Evolutionary conservation across 1,139 yeast genomes (phyloP).

Genomic region (Nakaseomyces sp.): DNA sequence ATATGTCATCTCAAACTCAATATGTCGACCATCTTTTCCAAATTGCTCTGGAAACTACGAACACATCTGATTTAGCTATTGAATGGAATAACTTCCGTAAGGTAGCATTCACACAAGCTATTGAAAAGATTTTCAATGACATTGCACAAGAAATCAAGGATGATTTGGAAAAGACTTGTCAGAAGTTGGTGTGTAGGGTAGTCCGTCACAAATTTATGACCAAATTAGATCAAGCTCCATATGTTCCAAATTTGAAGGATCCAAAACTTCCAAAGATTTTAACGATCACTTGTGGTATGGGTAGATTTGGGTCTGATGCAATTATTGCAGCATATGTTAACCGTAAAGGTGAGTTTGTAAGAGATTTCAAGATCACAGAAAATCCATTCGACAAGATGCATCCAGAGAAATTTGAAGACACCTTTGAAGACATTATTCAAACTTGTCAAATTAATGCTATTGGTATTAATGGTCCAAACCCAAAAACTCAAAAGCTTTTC

Average conservation of each 20-base stretch:
- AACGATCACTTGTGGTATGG: conserved; percentile 79
- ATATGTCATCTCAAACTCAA: conserved; percentile 35
- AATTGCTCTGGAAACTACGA: conserved; percentile 66
- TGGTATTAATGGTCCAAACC: conserved; percentile 82
- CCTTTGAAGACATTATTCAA: conserved; percentile 47
- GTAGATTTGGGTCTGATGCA: conserved; percentile 72
- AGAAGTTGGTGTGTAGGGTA: conserved; percentile 57
- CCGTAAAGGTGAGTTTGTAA: conserved; percentile 72
- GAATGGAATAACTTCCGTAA: conserved; percentile 80
- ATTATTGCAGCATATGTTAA: conserved; percentile 73
- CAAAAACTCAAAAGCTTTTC: conserved; percentile 54
- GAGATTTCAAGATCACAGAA: conserved; percentile 68
- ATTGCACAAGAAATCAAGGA: conserved; percentile 76
- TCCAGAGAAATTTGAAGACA: conserved; percentile 46
- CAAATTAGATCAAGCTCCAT: conserved; percentile 89
- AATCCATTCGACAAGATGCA: conserved; percentile 44
- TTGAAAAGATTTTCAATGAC: conserved; percentile 58
- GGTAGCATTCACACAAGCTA: conserved; percentile 54
- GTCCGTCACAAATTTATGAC: conserved; percentile 61
- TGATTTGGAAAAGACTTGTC: conserved; percentile 69
- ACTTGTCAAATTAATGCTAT: conserved; percentile 72
- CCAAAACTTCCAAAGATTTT: conserved; percentile 83
- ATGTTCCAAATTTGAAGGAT: conserved; percentile 66
- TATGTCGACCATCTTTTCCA: conserved; percentile 44
- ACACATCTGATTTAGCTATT: conserved; percentile 68